Base-by-base conservation (phyloP, 2,329 filamentous ascomycete species). In the Byssothecium circinans region DNA sequence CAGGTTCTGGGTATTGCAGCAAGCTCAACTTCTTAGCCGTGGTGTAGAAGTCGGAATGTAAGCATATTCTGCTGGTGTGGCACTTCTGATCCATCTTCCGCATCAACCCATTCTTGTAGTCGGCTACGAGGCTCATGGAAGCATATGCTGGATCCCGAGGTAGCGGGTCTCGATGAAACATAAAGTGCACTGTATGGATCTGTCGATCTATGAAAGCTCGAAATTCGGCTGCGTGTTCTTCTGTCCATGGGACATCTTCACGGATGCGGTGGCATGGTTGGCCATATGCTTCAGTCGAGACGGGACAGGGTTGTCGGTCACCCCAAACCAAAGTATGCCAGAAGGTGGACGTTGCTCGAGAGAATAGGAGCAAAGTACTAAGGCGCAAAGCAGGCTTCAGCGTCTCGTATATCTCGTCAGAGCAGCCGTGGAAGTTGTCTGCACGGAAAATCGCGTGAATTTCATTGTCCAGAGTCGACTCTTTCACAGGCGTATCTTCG, bases 11-110 rank as follows among this genome's bases (percentile, higher is more conserved):
- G 45, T 67, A 71, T 30, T 61, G 62, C 22, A 72, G 34, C 1
- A 69, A 15, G 44, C 66, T 70, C 14, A 72, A 57, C 41, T 69
- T 70, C 52, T 69, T 71, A 10, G 70, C 70, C 2, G 68, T 70
- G 10, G 69, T 72, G 37, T 72, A 72, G 41, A 73, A 72, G 45
- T 72, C 70, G 5, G 69, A 65, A 43, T 72, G 69, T 2, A 73
- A 52, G 41, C 68, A 68, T 22, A 73, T 70, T n/a, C 64, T 59
- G 45, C 64, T 67, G 5, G 61, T 67, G 33, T 68, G 70, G 41
- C 68, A 70, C 32, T 69, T 70, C 36, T 65, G 56, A 27, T 65
- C 60, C 14, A 69, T 54, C 34, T 66, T 67, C 10, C 67, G 67
- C 50, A 68, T 60, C 18, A 70, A 40, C 0, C 66, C 67, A 32